phyloP scores from a whole-genome alignment of 1,284 basidiomycete genomes.

The Boletus subluridellus region DNA sequence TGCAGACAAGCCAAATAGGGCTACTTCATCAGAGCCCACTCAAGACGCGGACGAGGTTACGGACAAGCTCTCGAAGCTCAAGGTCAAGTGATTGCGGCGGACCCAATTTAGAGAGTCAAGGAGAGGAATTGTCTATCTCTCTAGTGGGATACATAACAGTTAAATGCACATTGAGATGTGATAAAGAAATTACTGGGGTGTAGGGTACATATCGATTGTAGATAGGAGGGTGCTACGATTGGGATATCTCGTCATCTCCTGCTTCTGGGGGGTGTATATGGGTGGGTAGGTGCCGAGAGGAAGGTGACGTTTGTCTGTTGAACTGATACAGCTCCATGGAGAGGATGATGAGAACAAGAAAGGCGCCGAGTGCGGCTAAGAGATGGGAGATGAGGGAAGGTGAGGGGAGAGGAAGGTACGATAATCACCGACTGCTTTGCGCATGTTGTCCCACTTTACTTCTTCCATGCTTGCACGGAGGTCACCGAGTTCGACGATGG shows the following conservation, averaged over 20 bases:
- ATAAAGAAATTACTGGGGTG: slow-evolving; percentile 16
- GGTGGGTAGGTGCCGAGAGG: slow-evolving; percentile 30
- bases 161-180: not conserved
- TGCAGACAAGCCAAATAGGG: slow-evolving; percentile 1
- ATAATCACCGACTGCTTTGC: slow-evolving; percentile 75
- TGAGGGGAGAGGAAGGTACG: not conserved
- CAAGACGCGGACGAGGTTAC: slow-evolving; percentile 35
- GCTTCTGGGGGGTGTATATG: slow-evolving; percentile 16
- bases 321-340: slow-evolving; percentile 59
- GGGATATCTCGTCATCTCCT: slow-evolving; percentile 9
- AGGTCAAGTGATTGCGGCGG: slow-evolving; percentile 19
- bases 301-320: slow-evolving; percentile 37
- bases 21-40: slow-evolving; percentile 6
- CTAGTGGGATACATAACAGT: not conserved
- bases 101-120: not conserved
- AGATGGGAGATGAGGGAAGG: slow-evolving; percentile 3
- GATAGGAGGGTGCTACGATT: slow-evolving; percentile 15
- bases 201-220: slow-evolving; percentile 18
- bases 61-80: slow-evolving; percentile 45
- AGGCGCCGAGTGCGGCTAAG: slow-evolving; percentile 59
- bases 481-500: slow-evolving; percentile 81
- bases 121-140: not conserved
- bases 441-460: slow-evolving; percentile 89
- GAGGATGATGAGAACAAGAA: slow-evolving; percentile 63
- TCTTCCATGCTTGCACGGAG: slow-evolving; percentile 84